phyloP scores from a whole-genome alignment of 148 eudicot genomes.

The Rhododendron mucronatum region DNA sequence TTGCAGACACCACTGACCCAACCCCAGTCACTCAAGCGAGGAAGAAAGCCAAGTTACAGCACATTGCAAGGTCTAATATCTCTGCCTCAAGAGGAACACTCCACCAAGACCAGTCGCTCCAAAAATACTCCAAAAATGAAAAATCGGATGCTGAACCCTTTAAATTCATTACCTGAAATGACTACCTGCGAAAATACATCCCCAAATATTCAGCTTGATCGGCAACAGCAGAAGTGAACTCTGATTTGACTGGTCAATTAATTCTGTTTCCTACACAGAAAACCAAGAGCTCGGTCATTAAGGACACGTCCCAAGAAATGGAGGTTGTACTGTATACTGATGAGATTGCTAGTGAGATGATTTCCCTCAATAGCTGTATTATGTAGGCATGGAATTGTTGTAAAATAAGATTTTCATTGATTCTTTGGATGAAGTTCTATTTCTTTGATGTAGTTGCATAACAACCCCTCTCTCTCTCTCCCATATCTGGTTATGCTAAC shows the following conservation, averaged over 20 bases:
- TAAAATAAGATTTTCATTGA: not conserved
- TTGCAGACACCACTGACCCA: constrained; percentile 18
- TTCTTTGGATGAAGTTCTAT: not conserved
- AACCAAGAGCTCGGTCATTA: not conserved
- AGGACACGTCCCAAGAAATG: not conserved
- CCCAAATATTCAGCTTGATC: constrained; percentile 28
- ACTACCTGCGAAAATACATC: constrained; percentile 19
- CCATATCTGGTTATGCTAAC: not conserved
- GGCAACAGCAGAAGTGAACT: not conserved
- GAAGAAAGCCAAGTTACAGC: constrained; percentile 17
- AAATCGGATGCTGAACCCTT: constrained; percentile 6
- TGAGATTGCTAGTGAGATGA: constrained; percentile 6
- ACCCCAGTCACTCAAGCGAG: constrained; percentile 20
- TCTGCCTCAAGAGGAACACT: constrained; percentile 2
- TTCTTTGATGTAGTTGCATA: not conserved
- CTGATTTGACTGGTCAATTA: not conserved
- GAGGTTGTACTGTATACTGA: not conserved
- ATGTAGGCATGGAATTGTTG: not conserved
- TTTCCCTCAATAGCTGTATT: not conserved
- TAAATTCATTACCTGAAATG: constrained; percentile 15
- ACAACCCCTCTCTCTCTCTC: not conserved
- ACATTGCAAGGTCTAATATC: constrained; percentile 15
- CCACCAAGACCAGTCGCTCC: constrained; percentile 3
- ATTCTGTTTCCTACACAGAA: not conserved
- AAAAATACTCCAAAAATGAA: constrained; percentile 4